Base-by-base conservation (phyloP, 2,329 filamentous ascomycete genomes). In the Coniella lustricola region DNA sequence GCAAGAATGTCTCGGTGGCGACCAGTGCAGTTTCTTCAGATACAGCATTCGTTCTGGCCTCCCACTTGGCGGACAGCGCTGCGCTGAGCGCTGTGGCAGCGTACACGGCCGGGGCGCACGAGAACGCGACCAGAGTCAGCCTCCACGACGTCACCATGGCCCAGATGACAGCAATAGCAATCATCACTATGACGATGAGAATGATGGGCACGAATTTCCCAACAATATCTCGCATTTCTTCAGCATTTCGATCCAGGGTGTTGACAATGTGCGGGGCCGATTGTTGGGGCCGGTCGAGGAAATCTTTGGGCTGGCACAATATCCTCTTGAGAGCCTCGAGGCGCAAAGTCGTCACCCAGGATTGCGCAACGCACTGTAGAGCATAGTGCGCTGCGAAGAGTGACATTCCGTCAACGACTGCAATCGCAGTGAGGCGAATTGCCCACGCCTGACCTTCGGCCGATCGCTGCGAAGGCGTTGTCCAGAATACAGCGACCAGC, bases 211-310 rank as follows among this genome's bases (percentile, higher is more conserved):
- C 74, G 59, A 95, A 95, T 1, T 85, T 79, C 2, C 87, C 85
- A 0, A 95, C 74, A 0, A 97, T 69, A 56, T 87, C 90, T 8
- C 87, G 79, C 79, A 93, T 90, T 61, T 95, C 89, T 62, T 97
- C 90, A 0, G 85, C 86, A 57, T 88, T 87, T 14, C 85, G 78
- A 58, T 95, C 88, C 0, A 97, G 74, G 38, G 77, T 84, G 52
- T 87, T 82, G 1, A 75, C 81, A 36, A 97, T 73, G 2, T 74
- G 72, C 1, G 73, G 71, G 0, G 84, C 69, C 0, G 76, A 79
- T 62, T 93, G 86, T 31, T 73, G 71, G 2, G 84, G 73, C 43
- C 75, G 70, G 54, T 89, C 83, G 57, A 95, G 95, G 84, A 90
- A 97, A 4, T 76, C 66, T 52, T 77, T 82, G 1, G 87, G 85